Evolutionary conservation across 2,329 filamentous ascomycete genomes (phyloP).

Genomic region (Sporothrix curviconia): DNA sequence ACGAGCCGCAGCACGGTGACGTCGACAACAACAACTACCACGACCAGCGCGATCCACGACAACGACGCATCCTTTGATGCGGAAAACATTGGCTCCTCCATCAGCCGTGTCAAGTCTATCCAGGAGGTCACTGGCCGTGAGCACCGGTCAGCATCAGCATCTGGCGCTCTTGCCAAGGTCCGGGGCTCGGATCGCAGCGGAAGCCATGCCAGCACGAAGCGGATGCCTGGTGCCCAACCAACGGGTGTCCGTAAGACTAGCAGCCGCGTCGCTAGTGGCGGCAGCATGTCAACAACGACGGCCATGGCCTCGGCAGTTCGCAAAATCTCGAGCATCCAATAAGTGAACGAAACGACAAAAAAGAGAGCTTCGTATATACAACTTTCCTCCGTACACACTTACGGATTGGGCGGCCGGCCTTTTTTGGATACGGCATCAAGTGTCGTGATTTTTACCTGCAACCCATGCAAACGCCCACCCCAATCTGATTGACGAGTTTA

Average conservation of each 20-base stretch:
- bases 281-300: constrained; percentile 28
- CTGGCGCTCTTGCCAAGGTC: constrained; percentile 56
- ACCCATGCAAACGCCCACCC: not conserved
- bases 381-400: not conserved
- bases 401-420: not conserved
- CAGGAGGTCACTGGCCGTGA: constrained; percentile 29
- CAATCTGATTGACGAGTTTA: constrained; percentile 12
- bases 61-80: constrained; percentile 64
- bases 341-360: not conserved
- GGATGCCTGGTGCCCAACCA: constrained; percentile 43
- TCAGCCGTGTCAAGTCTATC: constrained; percentile 44
- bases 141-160: constrained; percentile 45
- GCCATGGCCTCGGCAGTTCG: constrained; percentile 40
- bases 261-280: constrained; percentile 56
- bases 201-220: constrained; percentile 40
- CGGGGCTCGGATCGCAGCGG: constrained; percentile 35
- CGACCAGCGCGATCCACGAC: constrained; percentile 53
- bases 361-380: not conserved
- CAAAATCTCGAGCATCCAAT: constrained; percentile 43
- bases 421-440: not conserved
- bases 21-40: constrained; percentile 61
- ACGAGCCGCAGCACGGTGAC: constrained; percentile 54
- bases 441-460: not conserved
- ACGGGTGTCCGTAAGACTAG: constrained; percentile 59
- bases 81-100: constrained; percentile 57